Base-by-base conservation (phyloP, 1,139 yeast species). In the Suhomyces terraborum region DNA sequence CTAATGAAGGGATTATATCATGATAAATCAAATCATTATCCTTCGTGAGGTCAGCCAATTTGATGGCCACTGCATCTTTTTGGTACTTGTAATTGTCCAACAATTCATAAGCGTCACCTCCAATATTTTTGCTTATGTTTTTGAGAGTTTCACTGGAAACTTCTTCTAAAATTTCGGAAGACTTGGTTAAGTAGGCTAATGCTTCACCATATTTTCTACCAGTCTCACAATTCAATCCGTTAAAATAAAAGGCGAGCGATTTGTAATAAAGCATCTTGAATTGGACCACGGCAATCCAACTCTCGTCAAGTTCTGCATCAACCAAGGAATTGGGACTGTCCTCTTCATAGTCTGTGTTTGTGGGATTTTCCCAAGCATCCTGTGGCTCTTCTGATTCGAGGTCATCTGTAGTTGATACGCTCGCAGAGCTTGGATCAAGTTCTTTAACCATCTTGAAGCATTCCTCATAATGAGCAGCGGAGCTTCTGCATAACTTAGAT, bases 21-120 rank as follows among this genome's bases (percentile, higher is more conserved):
- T 93, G 95, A 55, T 87, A 93, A 33, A 93, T 88, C 55, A 82
- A 83, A 57, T 93, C 97, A 56, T 93, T 93, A 56, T 93, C 98
- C 53, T 86, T 88, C 25, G 75, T 80, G 47, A 86, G 59, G 8
- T 75, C 73, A 4, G 60, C 59, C 32, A 80, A 56, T 36, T 77
- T 77, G 30, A 72, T 69, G 20, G 63, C 62, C 39, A 76, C 62
- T 0, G 75, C 66, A 47, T 74, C 79, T 34, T 65, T 62, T 42
- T 74, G 79, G 42, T 62, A 68, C 45, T 75, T 74, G 50, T 62
- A 64, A 40, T 68, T 66, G 42, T 74, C 78, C 41, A 71, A 58
- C 27, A 72, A 50, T 34, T 69, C 77, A 50, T 67, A 72, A 12
- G 52, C 50, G 2, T 59, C 62, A 1, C 61, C 48, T n/a, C 36